Evolutionary conservation across 306 rosid species (phyloP).

Genomic region (Dalbergia cochinchinensis): DNA sequence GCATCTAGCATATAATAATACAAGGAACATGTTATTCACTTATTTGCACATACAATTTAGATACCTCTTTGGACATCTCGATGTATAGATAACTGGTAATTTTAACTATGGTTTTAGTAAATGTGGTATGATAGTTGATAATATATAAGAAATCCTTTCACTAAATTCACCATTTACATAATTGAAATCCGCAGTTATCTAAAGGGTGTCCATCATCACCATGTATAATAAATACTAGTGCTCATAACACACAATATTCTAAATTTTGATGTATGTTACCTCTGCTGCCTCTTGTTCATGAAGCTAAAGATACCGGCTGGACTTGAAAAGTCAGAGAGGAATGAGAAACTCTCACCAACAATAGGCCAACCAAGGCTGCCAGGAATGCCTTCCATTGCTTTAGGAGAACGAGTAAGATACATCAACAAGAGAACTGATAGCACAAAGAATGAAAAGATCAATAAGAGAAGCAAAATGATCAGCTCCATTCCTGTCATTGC

Average conservation of each 20-base stretch:
- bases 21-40: no score
- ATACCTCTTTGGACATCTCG: no score
- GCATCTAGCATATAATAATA: not conserved
- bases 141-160: no score
- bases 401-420: slow-evolving; percentile 64
- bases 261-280: slow-evolving; percentile 52
- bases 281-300: slow-evolving; percentile 80
- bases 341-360: slow-evolving; percentile 81
- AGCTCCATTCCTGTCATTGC: slow-evolving; percentile 56
- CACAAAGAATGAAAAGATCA: slow-evolving; percentile 46
- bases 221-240: not conserved
- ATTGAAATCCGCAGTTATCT: no score
- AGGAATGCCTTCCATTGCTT: slow-evolving; percentile 74
- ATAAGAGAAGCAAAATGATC: slow-evolving; percentile 39
- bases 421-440: slow-evolving; percentile 51
- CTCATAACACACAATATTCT: not conserved
- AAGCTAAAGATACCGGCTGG: slow-evolving; percentile 82
- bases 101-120: no score
- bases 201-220: no score
- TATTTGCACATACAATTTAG: no score
- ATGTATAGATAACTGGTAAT: no score
- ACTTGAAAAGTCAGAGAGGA: slow-evolving; percentile 77
- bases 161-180: no score
- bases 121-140: no score
- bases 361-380: slow-evolving; percentile 90